Base-by-base conservation (phyloP, 2,329 filamentous ascomycete species). In the Sarocladium kiliense region DNA sequence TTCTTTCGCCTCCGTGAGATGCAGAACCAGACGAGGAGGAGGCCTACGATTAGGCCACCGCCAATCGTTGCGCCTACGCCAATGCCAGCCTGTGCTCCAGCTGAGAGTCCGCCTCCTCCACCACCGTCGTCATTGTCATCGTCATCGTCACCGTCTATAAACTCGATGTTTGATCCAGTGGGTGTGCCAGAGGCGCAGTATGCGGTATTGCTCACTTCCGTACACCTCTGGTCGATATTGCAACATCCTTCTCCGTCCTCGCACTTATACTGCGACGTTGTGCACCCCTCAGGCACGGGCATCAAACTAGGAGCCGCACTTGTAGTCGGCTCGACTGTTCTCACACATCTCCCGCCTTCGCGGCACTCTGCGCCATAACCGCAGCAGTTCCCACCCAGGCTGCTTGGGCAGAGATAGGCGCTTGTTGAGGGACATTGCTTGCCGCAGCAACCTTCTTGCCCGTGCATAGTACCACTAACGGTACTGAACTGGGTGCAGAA, bases 21-120 rank as follows among this genome's bases (percentile, higher is more conserved):
- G 56, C 74, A 80, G 56, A 79, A 69, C 75, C 77, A 84, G 0
- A 73, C 70, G 16, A 74, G 58, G 16, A 74, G 58, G 2, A 62
- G 62, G 3, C 71, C 77, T 36, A 80, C 66, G 14, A 80, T 39
- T 5, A 74, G 44, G 3, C 71, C 68, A 1, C 68, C 72, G 26
- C 69, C 77, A 0, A 79, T 64, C 1, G 77, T 72, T 3, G 78
- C 74, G 18, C 79, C 82, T 1, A 78, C 71, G 5, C 76, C 80
- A n/a, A 86, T 77, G 2, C 82, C 82, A 0, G 77, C 80, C 61
- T 78, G 81, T 2, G 79, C 80, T 1, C 77, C 79, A 1, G 71
- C 64, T 1, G 77, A 77, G 5, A 82, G 63, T 2, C 65, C 64
- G 2, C 55, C 56, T 25, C 42, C 54, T 25, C 47, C 54, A 50